These are phyloP conservation scores for Prunus dulcis DNA, from an alignment of 306 rosid genomes.

Conservation along the genomic window DNA sequence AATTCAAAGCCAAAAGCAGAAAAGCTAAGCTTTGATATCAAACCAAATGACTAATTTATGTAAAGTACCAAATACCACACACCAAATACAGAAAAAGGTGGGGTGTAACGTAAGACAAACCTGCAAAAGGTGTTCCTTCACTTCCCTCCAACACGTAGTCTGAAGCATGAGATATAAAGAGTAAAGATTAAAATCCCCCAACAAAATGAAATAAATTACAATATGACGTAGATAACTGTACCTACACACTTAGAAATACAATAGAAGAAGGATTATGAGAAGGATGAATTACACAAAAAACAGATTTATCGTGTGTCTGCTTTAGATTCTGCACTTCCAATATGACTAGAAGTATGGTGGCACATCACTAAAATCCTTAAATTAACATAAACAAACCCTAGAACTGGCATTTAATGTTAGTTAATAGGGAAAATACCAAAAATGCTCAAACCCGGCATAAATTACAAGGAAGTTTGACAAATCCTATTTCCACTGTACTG, in stretches of 20 bases:
- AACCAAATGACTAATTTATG: slow-evolving; percentile 11
- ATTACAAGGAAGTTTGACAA: neutral
- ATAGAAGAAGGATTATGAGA: neutral
- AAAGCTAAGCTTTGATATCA: neutral
- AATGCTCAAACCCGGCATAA: neutral
- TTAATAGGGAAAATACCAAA: no score
- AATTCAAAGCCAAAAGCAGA: neutral
- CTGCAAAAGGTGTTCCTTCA: slow-evolving; percentile 96
- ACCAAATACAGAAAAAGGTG: neutral
- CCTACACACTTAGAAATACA: neutral
- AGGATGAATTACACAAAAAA: neutral
- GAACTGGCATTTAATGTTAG: neutral
- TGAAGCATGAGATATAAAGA: slow-evolving; percentile 23
- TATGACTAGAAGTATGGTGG: neutral
- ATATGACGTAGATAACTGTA: neutral
- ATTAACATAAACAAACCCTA: neutral
- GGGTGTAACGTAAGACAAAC: slow-evolving; percentile 31
- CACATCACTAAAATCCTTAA: neutral
- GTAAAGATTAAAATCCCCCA: slow-evolving; percentile 3
- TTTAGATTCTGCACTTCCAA: neutral
- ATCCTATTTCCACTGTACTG: no score
- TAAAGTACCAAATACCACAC: slow-evolving; percentile 15
- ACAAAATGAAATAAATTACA: slow-evolving; percentile 14
- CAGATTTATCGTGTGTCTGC: neutral
- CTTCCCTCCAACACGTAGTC: slow-evolving; percentile 98